Conservation (phyloP, 2,329 filamentous ascomycete species). For the Colletotrichum lentis region DNA sequence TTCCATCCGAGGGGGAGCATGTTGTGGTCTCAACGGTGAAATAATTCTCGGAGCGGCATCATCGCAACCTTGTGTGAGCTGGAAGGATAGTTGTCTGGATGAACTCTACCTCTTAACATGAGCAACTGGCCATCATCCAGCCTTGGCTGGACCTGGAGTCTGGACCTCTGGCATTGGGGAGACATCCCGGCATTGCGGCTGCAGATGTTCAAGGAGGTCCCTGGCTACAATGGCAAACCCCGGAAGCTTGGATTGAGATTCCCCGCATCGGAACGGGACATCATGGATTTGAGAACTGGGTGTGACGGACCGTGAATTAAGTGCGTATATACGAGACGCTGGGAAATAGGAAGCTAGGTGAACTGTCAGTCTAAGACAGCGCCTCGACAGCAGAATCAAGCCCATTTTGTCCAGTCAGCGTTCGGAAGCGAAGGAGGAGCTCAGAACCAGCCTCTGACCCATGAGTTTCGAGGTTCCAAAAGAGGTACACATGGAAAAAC, state of each 20-base stretch:
- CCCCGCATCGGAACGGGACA: neutral
- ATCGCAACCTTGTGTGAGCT: neutral
- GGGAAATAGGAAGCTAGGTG: neutral
- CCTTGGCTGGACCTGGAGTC: neutral
- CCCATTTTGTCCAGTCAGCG: neutral
- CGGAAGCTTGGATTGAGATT: neutral
- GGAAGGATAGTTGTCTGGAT: neutral
- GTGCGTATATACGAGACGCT: neutral
- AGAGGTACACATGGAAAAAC: no score
- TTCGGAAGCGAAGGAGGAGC: neutral
- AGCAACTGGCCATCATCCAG: neutral
- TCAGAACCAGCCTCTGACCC: neutral
- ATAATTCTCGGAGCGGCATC: neutral
- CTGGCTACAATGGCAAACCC: neutral
- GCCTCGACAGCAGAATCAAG: neutral
- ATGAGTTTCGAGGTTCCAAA: no score
- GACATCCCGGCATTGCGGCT: slow-evolving; percentile 2
- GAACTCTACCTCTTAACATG: neutral
- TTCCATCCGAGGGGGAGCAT: neutral
- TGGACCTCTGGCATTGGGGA: neutral
- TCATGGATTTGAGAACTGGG: neutral
- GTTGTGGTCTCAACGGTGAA: neutral
- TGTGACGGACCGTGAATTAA: neutral
- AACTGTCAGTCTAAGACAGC: neutral
- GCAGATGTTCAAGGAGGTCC: neutral